phyloP scores from a whole-genome alignment of 2,329 filamentous ascomycete genomes.

The Calcarisporium arbuscula region DNA sequence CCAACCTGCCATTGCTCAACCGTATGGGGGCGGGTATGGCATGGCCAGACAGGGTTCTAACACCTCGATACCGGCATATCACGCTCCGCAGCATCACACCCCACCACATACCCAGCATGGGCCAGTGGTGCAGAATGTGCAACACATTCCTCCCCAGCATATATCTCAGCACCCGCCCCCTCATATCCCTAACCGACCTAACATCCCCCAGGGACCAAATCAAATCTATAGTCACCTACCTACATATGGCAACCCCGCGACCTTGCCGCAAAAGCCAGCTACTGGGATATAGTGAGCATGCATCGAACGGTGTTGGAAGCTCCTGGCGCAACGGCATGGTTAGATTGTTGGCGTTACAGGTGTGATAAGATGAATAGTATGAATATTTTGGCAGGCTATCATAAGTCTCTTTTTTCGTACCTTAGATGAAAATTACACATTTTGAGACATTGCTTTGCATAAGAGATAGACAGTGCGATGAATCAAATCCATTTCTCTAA shows the following conservation, averaged over 20 bases:
- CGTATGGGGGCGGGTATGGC: conserved; percentile 43
- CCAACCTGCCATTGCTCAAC: conserved; percentile 36
- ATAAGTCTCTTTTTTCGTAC: conserved; percentile 14
- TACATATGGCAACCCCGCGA: conserved; percentile 53
- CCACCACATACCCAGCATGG: conserved; percentile 31
- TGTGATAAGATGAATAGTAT: conserved; percentile 27
- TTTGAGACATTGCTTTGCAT: conserved; percentile 4
- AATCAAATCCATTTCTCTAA: conserved; percentile 28
- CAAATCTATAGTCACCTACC: conserved; percentile 47
- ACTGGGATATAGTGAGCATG: conserved; percentile 38
- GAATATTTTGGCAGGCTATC: too few species aligned
- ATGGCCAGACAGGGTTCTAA: conserved; percentile 54
- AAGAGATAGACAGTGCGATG: conserved; percentile 15
- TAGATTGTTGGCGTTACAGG: conserved; percentile 32
- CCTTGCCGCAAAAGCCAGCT: conserved; percentile 53
- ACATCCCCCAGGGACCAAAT: conserved; percentile 33
- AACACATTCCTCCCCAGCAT: conserved; percentile 32
- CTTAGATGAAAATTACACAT: conserved; percentile 2
- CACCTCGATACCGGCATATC: conserved; percentile 46
- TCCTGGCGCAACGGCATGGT: conserved; percentile 28
- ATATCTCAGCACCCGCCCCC: conserved; percentile 34
- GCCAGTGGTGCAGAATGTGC: conserved; percentile 31
- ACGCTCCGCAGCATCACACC: conserved; percentile 25
- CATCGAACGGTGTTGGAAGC: conserved; percentile 22
- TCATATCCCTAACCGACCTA: conserved; percentile 41